phyloP scores from a whole-genome alignment of 345 rosid genomes.

The Lagerstroemia speciosa region DNA sequence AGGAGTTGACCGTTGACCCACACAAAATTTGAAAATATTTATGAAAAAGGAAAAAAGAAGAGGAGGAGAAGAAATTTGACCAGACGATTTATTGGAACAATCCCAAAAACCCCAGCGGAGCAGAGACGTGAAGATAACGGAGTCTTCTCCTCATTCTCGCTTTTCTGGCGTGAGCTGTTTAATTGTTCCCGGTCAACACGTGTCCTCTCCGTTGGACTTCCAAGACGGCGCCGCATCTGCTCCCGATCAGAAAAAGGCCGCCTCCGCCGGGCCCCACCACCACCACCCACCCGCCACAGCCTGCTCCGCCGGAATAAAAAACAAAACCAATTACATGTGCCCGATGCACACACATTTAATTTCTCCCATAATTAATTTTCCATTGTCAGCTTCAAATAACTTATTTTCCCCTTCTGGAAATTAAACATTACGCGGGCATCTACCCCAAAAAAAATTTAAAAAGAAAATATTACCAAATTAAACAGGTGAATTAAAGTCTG shows the following conservation, averaged over 20 bases:
- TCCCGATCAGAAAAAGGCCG: neutral
- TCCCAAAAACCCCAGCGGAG: neutral
- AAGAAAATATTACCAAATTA: no score
- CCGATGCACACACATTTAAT: no score
- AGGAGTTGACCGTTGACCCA: neutral
- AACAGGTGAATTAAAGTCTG: no score
- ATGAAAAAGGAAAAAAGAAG: neutral
- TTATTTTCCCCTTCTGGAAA: no score
- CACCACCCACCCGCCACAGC: slow-evolving; percentile 2
- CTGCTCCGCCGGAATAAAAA: neutral
- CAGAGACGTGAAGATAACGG: slow-evolving; percentile 2
- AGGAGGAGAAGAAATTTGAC: neutral
- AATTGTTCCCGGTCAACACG: slow-evolving; percentile 25
- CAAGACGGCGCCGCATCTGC: slow-evolving; percentile 8
- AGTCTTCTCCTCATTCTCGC: neutral
- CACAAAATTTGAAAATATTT: neutral
- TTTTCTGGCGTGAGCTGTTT: slow-evolving; percentile 2
- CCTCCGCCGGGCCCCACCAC: neutral
- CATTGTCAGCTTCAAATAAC: no score
- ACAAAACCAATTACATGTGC: slow-evolving; percentile 9
- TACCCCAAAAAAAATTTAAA: no score
- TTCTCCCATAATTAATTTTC: no score
- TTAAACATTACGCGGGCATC: no score
- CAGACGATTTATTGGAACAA: neutral
- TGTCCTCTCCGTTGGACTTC: slow-evolving; percentile 17